Evolutionary conservation across 2,329 filamentous ascomycete genomes (phyloP), one percentile per base, ranked within the genome.

Genomic region (Fusarium avenaceum): DNA sequence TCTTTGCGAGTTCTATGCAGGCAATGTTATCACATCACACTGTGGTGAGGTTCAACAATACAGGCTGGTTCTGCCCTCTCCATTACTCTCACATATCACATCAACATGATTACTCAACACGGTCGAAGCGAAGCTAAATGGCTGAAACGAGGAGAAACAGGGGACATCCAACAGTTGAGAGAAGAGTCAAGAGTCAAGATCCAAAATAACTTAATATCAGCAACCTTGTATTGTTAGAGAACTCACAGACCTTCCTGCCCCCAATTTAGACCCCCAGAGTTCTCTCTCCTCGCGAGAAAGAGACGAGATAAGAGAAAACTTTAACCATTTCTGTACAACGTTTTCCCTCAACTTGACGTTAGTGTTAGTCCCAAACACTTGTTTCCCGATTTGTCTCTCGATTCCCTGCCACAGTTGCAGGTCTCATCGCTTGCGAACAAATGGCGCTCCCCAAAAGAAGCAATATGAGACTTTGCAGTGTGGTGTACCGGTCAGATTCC

Each of bases 371-470:
- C 43, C 46, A 69, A 53, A 57, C 53, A 46, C 19, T 20, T 55
- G n/a, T 42, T 57, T 57, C 57, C 57, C 54, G 32, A 62, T 63
- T 50, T 57, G 56, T 61, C 57, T 58, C 24, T 60, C 44, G 22
- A 32, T 50, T 43, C 57, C 67, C 51, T 61, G 44, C 65, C 32
- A 40, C 46, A 28, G 33, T 44, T 54, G 48, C 56, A 67, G 49
- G 60, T 66, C 65, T 55, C 69, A 69, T 72, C 52, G 62, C 50
- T 60, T 63, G 52, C 42, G 33, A 32, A 54, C 40, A 44, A 24
- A 66, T 69, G 70, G 61, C 56, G 55, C 57, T 46, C 30, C 50
- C 50, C 26, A 39, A 33, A 61, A 72, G 59, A 72, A 72, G 70
- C 67, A 72, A 72, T 67, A 48, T 71, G 49, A 59, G 50, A 53